Conservation (phyloP, 208 protist species). For the Trypanosoma boissoni region DNA sequence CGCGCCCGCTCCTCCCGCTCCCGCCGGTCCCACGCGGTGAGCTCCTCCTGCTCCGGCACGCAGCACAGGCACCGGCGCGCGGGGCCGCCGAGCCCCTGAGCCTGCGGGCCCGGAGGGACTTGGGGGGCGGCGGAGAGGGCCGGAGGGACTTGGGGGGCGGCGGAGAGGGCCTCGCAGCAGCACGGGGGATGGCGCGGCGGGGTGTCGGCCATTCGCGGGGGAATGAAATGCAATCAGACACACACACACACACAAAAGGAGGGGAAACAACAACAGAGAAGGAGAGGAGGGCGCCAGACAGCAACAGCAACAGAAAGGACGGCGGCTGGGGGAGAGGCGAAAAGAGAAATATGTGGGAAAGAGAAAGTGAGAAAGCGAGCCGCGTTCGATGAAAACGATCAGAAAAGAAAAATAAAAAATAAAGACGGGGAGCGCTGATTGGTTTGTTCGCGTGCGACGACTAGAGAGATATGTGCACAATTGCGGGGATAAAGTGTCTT, state of each 20-base stretch:
- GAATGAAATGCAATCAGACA: background rate
- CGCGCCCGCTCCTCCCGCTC: conserved; percentile 51
- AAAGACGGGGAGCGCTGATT: no score
- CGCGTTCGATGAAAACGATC: no score
- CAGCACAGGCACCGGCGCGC: conserved; percentile 45
- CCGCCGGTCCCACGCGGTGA: conserved; percentile 54
- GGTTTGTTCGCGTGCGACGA: background rate
- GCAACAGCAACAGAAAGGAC: background rate
- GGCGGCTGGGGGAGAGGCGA: background rate
- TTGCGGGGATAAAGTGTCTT: background rate
- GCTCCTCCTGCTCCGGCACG: conserved; percentile 56
- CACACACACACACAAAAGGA: background rate
- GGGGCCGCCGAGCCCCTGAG: background rate
- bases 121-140: no score
- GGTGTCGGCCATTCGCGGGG: no score
- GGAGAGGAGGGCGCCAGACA: background rate
- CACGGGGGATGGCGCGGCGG: conserved; percentile 25
- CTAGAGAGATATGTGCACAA: background rate
- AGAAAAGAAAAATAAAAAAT: no score
- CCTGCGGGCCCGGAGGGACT: background rate
- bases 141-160: background rate
- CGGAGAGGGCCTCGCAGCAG: conserved; percentile 44
- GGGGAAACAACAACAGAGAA: background rate
- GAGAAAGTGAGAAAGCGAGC: no score
- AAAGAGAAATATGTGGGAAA: no score